Evolutionary conservation across 129 eudicot species (phyloP).

Genomic region (carrot (Daucus carota)): DNA sequence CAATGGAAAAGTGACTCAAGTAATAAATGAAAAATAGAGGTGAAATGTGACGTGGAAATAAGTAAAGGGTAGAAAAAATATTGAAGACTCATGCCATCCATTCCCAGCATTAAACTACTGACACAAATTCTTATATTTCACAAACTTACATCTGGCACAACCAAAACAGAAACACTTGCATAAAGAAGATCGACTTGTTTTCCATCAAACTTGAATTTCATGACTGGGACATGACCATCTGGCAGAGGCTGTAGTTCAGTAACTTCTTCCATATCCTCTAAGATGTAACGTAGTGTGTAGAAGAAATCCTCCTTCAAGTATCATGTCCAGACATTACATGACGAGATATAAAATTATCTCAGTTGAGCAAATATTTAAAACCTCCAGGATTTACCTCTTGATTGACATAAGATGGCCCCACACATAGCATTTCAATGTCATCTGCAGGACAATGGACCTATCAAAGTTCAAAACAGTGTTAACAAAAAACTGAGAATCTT

Average conservation of each 20-base stretch:
- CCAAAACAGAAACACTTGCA: slow-evolving; percentile 84
- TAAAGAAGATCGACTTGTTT: slow-evolving; percentile 86
- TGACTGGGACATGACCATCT: slow-evolving; percentile 93
- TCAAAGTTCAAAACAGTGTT: neutral
- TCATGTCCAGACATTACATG: too few relatives aligned
- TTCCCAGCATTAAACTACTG: too few relatives aligned
- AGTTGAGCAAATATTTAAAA: neutral
- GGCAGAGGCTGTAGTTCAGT: slow-evolving; percentile 89
- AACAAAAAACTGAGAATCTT: too few relatives aligned
- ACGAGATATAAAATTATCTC: neutral
- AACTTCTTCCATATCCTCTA: slow-evolving; percentile 67
- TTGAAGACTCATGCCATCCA: too few relatives aligned
- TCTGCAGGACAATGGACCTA: slow-evolving; percentile 98
- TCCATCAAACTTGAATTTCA: slow-evolving; percentile 87
- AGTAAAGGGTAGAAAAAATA: too few relatives aligned
- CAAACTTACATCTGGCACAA: slow-evolving; percentile 82
- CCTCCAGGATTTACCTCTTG: slow-evolving; percentile 50
- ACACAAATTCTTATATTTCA: neutral
- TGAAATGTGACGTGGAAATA: too few relatives aligned
- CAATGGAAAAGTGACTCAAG: too few relatives aligned
- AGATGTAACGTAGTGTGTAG: slow-evolving; percentile 47
- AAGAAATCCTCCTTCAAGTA: slow-evolving; percentile 66
- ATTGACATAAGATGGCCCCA: slow-evolving; percentile 86
- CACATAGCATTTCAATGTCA: slow-evolving; percentile 79
- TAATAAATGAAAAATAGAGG: too few relatives aligned